These are phyloP conservation scores for Lactifluus pinguis DNA, from an alignment of 768 basidiomycete species.

Conservation along the genomic window DNA sequence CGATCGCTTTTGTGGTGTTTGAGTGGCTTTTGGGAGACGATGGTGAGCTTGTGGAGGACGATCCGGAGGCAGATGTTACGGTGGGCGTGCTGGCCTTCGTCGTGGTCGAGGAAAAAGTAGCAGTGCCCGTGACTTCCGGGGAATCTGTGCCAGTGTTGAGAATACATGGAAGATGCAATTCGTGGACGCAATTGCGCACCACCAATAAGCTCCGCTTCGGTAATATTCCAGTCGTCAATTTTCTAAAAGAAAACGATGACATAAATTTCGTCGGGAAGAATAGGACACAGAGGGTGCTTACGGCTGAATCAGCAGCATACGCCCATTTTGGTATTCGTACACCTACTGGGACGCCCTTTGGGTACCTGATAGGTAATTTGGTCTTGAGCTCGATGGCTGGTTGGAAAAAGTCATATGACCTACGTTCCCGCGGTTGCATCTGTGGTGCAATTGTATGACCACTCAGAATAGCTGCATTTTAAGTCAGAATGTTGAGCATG, in stretches of 20 bases:
- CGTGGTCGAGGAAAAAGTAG: background rate
- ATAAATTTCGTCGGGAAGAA: background rate
- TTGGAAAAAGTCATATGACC: background rate
- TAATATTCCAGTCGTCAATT: slow-evolving; percentile 2
- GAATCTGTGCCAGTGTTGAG: background rate
- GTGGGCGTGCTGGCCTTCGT: background rate
- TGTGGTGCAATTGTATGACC: slow-evolving; percentile 9
- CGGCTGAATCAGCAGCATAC: slow-evolving; percentile 36
- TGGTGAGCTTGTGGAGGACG: background rate
- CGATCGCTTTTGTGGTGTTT: slow-evolving; percentile 51
- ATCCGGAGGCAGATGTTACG: background rate
- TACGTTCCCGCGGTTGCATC: background rate
- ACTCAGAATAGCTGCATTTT: slow-evolving; percentile 14
- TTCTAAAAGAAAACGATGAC: background rate
- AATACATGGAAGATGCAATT: background rate
- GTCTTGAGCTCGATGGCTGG: background rate
- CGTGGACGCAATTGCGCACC: background rate
- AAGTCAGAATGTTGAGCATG: background rate
- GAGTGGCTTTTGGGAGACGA: background rate
- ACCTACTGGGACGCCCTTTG: slow-evolving; percentile 30
- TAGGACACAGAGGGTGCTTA: slow-evolving; percentile 17
- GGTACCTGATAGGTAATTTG: background rate
- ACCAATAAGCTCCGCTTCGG: background rate
- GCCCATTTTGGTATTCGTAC: slow-evolving; percentile 43
- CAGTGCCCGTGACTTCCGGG: slow-evolving; percentile 4